These are phyloP conservation scores for Pichia insulana DNA, from an alignment of 805 yeast genomes.

Conservation along the genomic window DNA sequence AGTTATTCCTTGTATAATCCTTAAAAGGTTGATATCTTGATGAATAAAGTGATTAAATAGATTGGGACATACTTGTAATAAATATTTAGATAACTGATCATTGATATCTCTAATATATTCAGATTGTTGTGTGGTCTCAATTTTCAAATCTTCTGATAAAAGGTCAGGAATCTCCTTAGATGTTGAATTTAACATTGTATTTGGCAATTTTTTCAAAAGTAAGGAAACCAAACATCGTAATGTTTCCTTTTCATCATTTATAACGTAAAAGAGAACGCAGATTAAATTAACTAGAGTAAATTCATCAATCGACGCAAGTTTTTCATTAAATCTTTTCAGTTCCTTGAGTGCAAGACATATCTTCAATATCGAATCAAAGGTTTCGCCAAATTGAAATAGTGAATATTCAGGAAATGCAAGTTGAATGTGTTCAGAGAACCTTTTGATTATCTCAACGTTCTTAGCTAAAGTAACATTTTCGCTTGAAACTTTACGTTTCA, in stretches of 20 bases:
- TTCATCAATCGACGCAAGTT: conserved; percentile 11
- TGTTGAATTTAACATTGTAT: conserved; percentile 11
- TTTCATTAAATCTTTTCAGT: conserved; percentile 9
- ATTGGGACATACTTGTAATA: conserved; percentile 36
- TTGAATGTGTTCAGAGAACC: conserved; percentile 18
- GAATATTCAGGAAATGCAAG: conserved; percentile 22
- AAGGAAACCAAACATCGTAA: conserved; percentile 21
- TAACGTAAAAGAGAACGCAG: conserved; percentile 21
- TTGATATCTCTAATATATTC: conserved; percentile 32
- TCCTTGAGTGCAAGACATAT: conserved; percentile 18
- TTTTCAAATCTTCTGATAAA: conserved; percentile 11
- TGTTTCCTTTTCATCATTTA: conserved; percentile 17
- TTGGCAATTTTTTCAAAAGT: conserved; percentile 22
- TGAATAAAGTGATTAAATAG: conserved; percentile 43
- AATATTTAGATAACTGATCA: conserved; percentile 39
- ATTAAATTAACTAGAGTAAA: conserved; percentile 17
- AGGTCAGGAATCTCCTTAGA: conserved; percentile 2
- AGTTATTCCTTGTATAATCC: conserved; percentile 36
- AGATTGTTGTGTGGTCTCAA: conserved; percentile 5
- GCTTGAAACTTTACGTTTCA: conserved; percentile 12
- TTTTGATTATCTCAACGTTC: conserved; percentile 17
- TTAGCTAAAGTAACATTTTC: conserved; percentile 9
- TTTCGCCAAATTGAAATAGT: conserved; percentile 23
- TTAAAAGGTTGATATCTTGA: conserved; percentile 32
- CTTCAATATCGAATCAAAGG: conserved; percentile 23